phyloP scores from a whole-genome alignment of 2,329 filamentous ascomycete species.

The Pseudogymnoascus sp. region DNA sequence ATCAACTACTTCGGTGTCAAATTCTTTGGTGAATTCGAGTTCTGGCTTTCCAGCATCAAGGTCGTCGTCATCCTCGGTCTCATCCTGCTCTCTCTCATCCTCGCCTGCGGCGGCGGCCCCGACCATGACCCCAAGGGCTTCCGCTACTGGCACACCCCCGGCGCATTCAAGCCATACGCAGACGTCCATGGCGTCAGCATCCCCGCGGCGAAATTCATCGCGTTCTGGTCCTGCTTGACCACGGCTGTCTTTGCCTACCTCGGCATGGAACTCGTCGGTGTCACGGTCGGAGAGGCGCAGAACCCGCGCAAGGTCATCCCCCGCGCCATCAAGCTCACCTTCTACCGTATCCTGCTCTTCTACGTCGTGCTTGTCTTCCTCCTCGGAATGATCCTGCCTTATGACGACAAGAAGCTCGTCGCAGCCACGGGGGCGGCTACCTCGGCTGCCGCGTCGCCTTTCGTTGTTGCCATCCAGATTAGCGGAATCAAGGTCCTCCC shows the following conservation, averaged over 20 bases:
- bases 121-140: conserved; percentile 45
- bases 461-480: conserved; percentile 52
- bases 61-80: conserved; percentile 57
- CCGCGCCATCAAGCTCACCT: conserved; percentile 52
- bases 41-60: conserved; percentile 59
- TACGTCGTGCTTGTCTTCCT: conserved; percentile 55
- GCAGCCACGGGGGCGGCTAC: conserved; percentile 26
- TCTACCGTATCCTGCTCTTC: conserved; percentile 54
- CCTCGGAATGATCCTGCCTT: conserved; percentile 55
- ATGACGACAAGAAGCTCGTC: conserved; percentile 53
- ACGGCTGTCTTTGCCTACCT: conserved; percentile 55
- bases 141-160: conserved; percentile 40
- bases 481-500: conserved; percentile 56
- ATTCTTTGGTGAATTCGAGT: conserved; percentile 37
- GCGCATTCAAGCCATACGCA: conserved; percentile 35
- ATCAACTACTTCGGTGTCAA: conserved; percentile 55
- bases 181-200: conserved; percentile 24
- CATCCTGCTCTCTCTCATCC: conserved; percentile 55
- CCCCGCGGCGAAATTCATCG: conserved; percentile 47
- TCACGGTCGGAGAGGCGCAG: conserved; percentile 57
- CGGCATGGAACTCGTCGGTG: conserved; percentile 52
- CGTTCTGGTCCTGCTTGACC: conserved; percentile 43
- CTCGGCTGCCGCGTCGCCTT: conserved; percentile 41
- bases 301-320: conserved; percentile 59
- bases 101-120: conserved; percentile 57